Evolutionary conservation across 208 protist species (phyloP).

Genomic region (Wallacemonas sp.): DNA sequence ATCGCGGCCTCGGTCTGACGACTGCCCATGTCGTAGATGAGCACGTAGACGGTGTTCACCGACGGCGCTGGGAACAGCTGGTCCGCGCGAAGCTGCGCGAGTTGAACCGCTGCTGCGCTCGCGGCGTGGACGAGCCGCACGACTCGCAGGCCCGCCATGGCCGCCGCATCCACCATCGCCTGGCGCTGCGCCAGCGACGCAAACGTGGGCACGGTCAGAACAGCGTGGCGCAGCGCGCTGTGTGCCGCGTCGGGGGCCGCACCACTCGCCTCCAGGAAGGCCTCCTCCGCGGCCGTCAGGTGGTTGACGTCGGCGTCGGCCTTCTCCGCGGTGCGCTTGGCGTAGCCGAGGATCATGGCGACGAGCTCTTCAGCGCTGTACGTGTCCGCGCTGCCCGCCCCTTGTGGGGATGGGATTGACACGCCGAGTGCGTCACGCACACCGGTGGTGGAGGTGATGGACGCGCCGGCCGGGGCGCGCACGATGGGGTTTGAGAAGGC

Average conservation of each 20-base stretch:
- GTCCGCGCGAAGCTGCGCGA: constrained; percentile 50
- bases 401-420: constrained; percentile 10
- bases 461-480: too few species aligned
- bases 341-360: constrained; percentile 84
- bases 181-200: constrained; percentile 75
- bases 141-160: constrained; percentile 77
- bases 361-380: constrained; percentile 84
- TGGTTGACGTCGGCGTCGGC: constrained; percentile 42
- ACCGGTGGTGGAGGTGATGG: too few species aligned
- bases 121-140: constrained; percentile 82
- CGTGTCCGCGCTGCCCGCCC: constrained; percentile 12
- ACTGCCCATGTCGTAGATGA: constrained; percentile 90
- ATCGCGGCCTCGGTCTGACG: constrained; percentile 73
- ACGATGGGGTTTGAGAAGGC: too few species aligned
- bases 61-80: constrained; percentile 36
- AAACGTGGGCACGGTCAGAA: constrained; percentile 75
- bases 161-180: constrained; percentile 86
- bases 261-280: neutral
- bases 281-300: constrained; percentile 26
- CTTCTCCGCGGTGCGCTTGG: constrained; percentile 55
- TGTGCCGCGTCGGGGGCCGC: neutral
- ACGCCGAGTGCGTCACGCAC: constrained; percentile 17
- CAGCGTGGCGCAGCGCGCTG: constrained; percentile 45
- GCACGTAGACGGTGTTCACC: constrained; percentile 34
- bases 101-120: constrained; percentile 73